These are phyloP conservation scores for Amanita rimosa DNA, from an alignment of 768 basidiomycete species.

Conservation along the genomic window DNA sequence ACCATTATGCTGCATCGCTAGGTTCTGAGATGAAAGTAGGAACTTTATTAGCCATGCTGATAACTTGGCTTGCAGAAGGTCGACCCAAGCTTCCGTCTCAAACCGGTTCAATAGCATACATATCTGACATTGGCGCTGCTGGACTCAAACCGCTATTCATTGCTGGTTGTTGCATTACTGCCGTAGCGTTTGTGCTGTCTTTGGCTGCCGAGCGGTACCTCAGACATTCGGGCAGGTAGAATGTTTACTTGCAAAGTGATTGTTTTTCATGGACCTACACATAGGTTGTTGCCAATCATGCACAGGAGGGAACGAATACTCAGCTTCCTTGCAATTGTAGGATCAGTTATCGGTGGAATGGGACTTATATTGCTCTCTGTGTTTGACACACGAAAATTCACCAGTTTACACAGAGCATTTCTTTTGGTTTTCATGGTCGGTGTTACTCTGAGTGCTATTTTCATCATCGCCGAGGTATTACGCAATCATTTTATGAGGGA, in stretches of 20 bases:
- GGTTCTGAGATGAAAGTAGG: conserved; percentile 16
- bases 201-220: conserved; percentile 53
- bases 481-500: too few species aligned
- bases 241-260: background rate
- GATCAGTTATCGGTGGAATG: conserved; percentile 47
- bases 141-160: conserved; percentile 70
- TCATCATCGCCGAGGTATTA: conserved; percentile 57
- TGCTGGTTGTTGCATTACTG: conserved; percentile 52
- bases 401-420: conserved; percentile 43
- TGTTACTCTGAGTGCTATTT: conserved; percentile 61
- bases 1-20: background rate
- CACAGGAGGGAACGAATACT: conserved; percentile 44
- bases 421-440: conserved; percentile 67
- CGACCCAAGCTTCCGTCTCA: conserved; percentile 46
- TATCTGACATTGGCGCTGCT: conserved; percentile 69
- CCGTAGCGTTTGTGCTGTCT: conserved; percentile 46
- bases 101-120: conserved; percentile 54
- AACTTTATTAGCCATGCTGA: conserved; percentile 57
- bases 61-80: conserved; percentile 62
- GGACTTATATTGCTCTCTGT: conserved; percentile 62
- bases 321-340: conserved; percentile 44
- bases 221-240: conserved; percentile 50
- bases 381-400: conserved; percentile 53
- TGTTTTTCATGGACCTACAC: background rate
- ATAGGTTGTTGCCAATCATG: conserved; percentile 49